Percentiles rank a stretch among this genome's conserved stretches.
Evolutionary conservation across 2,329 filamentous ascomycete species (phyloP).

Genomic region (Phaeosphaeria sp.): DNA sequence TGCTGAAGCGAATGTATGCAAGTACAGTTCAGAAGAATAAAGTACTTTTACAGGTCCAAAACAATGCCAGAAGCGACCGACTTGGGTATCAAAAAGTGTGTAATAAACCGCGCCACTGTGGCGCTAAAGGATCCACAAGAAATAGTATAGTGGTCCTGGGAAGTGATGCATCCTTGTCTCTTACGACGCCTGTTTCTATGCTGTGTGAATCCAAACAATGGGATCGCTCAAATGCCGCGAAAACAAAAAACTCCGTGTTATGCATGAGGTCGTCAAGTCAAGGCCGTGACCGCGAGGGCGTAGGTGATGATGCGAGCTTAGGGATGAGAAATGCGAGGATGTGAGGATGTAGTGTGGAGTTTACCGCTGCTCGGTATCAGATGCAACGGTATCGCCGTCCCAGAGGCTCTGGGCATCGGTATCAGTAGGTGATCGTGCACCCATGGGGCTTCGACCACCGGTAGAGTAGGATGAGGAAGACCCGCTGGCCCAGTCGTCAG

Average conservation of each 20-base stretch:
- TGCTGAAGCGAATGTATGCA: conserved; percentile 40
- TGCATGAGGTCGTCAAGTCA: conserved; percentile 48
- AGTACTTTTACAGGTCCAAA: conserved; percentile 6
- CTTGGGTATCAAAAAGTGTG: conserved; percentile 41
- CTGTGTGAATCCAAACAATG: conserved; percentile 23
- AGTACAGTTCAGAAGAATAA: conserved; percentile 18
- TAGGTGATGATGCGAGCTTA: conserved; percentile 30
- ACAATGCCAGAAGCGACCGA: conserved; percentile 38
- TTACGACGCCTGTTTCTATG: conserved; percentile 35
- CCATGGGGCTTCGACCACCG: conserved; percentile 63
- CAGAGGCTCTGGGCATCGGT: conserved; percentile 61
- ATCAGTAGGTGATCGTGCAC: conserved; percentile 57
- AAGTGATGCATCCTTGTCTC: conserved; percentile 16
- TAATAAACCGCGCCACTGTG: conserved; percentile 23
- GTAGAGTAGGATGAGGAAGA: conserved; percentile 79
- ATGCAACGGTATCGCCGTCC: conserved; percentile 64
- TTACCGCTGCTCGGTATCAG: conserved; percentile 50
- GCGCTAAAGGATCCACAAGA: conserved; percentile 20
- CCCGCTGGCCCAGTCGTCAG: conserved; percentile 89
- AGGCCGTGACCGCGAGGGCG: conserved; percentile 31
- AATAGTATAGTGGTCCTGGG: conserved; percentile 13
- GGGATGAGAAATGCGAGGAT: conserved; percentile 21
- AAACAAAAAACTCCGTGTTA: conserved; percentile 44
- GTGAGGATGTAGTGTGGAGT: conserved; percentile 9
- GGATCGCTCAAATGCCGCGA: conserved; percentile 45